Percentiles rank a stretch among this genome's conserved stretches.
Evolutionary conservation across 768 basidiomycete species (phyloP).

Genomic region (Gloeopeniophorella convolvens): DNA sequence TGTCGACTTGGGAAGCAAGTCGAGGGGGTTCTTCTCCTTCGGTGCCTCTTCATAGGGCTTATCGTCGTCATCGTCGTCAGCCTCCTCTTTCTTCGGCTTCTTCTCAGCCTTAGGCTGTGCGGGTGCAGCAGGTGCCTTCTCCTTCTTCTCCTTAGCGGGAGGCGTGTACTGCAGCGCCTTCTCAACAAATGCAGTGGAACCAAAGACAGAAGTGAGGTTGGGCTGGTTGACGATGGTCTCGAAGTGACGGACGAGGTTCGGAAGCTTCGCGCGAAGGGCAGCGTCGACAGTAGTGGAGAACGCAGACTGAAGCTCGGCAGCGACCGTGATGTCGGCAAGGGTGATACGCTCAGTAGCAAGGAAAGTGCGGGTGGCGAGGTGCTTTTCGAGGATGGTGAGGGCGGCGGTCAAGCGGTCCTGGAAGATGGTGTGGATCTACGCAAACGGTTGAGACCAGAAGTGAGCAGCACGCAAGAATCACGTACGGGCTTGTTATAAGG

Average conservation of each 20-base stretch:
- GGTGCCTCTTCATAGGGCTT: slow-evolving; percentile 67
- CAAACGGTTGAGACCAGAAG: slow-evolving; percentile 1
- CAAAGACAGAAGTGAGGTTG: slow-evolving; percentile 60
- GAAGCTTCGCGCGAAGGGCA: slow-evolving; percentile 53
- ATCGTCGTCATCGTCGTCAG: slow-evolving; percentile 73
- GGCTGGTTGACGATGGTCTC: slow-evolving; percentile 89
- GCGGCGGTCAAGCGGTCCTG: slow-evolving; percentile 49
- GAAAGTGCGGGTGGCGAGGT: slow-evolving; percentile 78
- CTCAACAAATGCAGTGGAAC: slow-evolving; percentile 53
- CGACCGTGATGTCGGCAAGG: slow-evolving; percentile 78
- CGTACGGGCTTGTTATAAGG: slow-evolving; percentile 83
- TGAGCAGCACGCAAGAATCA: slow-evolving; percentile 12
- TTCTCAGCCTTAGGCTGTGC: slow-evolving; percentile 52
- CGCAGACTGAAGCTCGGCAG: slow-evolving; percentile 48
- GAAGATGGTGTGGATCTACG: slow-evolving; percentile 51
- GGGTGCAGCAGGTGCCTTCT: slow-evolving; percentile 27
- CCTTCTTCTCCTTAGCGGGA: slow-evolving; percentile 43
- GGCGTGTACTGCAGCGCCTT: slow-evolving; percentile 66
- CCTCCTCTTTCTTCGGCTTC: slow-evolving; percentile 51
- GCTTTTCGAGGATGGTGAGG: slow-evolving; percentile 62
- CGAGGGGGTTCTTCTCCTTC: slow-evolving; percentile 92
- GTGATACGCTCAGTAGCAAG: slow-evolving; percentile 93
- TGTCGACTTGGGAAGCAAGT: slow-evolving; percentile 78
- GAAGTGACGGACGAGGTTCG: slow-evolving; percentile 76
- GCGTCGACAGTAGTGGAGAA: slow-evolving; percentile 60